A percentile compares a stretch with the other conserved stretches of the same genome.
These are phyloP conservation scores for Gracilaria domingensis DNA, from an alignment of 23 red algal genomes.

Conservation along the genomic window DNA sequence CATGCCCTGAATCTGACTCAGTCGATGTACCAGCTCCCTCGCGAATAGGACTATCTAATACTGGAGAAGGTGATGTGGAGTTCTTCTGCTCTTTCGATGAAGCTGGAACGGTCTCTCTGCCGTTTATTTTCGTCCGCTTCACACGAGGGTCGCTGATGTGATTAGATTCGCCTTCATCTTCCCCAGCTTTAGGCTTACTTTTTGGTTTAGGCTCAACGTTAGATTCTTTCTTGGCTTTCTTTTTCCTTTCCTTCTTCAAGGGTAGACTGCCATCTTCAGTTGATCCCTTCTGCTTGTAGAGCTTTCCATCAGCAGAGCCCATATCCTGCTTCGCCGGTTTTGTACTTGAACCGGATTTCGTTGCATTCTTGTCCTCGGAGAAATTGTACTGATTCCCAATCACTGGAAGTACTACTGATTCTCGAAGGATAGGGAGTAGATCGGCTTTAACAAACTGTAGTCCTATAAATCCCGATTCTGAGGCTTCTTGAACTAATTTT, in stretches of 20 bases:
- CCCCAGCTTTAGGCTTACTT: too few species aligned
- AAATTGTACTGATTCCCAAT: background rate
- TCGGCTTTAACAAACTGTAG: conserved; percentile 58
- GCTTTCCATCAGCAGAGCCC: background rate
- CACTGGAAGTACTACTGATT: background rate
- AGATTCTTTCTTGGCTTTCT: background rate
- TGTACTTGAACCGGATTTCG: conserved; percentile 2
- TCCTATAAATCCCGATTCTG: conserved; percentile 34
- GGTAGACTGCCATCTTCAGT: background rate
- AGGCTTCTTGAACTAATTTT: conserved; percentile 40
- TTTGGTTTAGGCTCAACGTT: too few species aligned
- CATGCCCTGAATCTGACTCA: background rate
- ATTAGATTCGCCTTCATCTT: background rate
- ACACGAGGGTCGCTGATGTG: background rate
- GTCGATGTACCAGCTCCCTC: background rate
- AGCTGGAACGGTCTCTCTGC: background rate
- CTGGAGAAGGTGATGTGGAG: background rate
- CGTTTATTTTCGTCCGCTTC: too few species aligned
- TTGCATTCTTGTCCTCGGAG: background rate
- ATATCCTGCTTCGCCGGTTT: background rate
- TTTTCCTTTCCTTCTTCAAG: conserved; percentile 47
- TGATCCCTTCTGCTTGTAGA: background rate
- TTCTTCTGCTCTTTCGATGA: background rate
- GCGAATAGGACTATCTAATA: background rate
- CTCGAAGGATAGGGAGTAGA: conserved; percentile 42